Percentiles rank a stretch among this genome's conserved stretches.
Conservation (phyloP, 352 stramenopile species). For the Pythium vanterpoolii region DNA sequence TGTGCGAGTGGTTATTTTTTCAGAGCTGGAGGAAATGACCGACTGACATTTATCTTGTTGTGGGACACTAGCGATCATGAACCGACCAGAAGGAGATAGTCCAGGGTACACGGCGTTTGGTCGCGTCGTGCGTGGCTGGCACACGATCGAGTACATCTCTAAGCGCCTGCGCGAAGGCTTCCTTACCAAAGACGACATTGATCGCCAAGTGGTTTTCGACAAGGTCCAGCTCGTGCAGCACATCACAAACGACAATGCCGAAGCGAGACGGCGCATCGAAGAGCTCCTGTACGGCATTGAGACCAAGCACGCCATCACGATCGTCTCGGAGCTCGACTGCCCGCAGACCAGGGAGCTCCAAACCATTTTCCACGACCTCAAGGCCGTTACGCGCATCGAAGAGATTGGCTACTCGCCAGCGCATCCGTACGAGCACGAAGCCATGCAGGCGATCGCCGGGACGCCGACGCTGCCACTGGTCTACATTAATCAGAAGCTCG, state of each 20-base stretch:
- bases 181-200: conserved; percentile 60
- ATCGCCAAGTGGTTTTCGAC: conserved; percentile 66
- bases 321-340: conserved; percentile 94
- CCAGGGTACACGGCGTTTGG: conserved; percentile 81
- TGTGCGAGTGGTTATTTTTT: conserved; percentile 29
- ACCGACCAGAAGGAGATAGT: conserved; percentile 53
- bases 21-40: too few relatives aligned
- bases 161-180: conserved; percentile 71
- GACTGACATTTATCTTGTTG: not conserved
- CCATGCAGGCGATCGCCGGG: conserved; percentile 86
- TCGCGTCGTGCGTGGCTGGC: conserved; percentile 72
- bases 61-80: conserved; percentile 32
- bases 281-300: conserved; percentile 71
- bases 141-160: conserved; percentile 69
- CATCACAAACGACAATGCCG: conserved; percentile 52
- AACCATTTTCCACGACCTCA: conserved; percentile 67
- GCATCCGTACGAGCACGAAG: conserved; percentile 69
- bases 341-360: conserved; percentile 91
- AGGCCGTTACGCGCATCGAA: conserved; percentile 48
- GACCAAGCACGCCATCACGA: conserved; percentile 85
- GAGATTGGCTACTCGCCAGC: conserved; percentile 54
- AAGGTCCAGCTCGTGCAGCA: conserved; percentile 65
- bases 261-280: conserved; percentile 60
- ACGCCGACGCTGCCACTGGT: conserved; percentile 94
- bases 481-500: conserved; percentile 92